Percentiles rank a stretch among this genome's conserved stretches.
These are phyloP conservation scores for Candida frijolesensis DNA, from an alignment of 1,139 yeast genomes.

Conservation along the genomic window DNA sequence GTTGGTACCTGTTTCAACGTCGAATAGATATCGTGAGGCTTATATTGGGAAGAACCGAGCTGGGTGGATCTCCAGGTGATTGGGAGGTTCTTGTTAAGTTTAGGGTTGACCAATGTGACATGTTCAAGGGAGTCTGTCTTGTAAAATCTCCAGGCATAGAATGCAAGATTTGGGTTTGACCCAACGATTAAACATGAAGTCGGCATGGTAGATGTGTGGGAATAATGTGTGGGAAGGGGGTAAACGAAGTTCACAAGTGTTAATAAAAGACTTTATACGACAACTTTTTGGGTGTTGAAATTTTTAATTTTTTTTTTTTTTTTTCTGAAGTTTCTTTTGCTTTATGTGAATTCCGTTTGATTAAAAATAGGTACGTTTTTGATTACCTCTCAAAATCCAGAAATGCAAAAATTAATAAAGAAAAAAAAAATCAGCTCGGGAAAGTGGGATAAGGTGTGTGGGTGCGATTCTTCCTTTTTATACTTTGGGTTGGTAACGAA, in stretches of 20 bases:
- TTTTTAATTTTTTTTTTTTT: too few species aligned
- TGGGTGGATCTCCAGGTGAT: constrained; percentile 24
- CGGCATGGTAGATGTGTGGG: neutral
- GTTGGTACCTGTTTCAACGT: constrained; percentile 22
- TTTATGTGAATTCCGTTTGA: too few species aligned
- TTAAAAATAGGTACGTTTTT: too few species aligned
- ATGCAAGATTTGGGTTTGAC: constrained; percentile 49
- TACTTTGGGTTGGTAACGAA: too few species aligned
- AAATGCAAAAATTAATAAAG: too few species aligned
- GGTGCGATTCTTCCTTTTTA: too few species aligned
- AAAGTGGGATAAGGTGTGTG: too few species aligned
- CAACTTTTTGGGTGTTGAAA: too few species aligned
- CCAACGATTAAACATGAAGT: constrained; percentile 33
- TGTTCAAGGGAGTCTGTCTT: constrained; percentile 34
- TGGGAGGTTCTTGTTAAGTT: constrained; percentile 17
- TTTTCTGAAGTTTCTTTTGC: too few species aligned
- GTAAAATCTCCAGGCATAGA: constrained; percentile 52
- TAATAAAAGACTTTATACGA: too few species aligned
- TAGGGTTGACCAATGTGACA: constrained; percentile 35
- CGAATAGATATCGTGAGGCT: constrained; percentile 25
- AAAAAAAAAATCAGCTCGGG: too few species aligned
- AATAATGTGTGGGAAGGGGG: neutral
- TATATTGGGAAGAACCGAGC: constrained; percentile 21
- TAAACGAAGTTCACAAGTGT: neutral
- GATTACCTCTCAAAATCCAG: too few species aligned